Conservation (phyloP, 73 alveolate species). For the Paramecium tetraurelia region DNA sequence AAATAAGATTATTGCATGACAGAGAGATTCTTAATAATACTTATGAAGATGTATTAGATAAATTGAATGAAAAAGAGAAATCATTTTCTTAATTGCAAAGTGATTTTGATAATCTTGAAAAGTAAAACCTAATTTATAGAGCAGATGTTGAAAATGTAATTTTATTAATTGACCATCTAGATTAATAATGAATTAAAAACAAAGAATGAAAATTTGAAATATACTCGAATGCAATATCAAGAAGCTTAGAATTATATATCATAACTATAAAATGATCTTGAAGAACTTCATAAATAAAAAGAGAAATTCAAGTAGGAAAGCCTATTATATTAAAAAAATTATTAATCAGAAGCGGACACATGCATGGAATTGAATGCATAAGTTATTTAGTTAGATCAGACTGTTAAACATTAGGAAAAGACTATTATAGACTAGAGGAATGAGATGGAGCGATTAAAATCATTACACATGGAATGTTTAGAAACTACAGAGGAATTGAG, state of each 20-base stretch:
- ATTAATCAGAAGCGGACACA: conserved; percentile 12
- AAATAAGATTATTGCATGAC: neutral
- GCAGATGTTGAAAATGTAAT: conserved; percentile 12
- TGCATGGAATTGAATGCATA: conserved; percentile 29
- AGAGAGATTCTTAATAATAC: neutral
- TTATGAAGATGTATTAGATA: conserved; percentile 40
- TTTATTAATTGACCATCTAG: neutral
- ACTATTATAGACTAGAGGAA: neutral
- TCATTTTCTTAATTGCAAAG: neutral
- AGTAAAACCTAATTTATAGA: neutral
- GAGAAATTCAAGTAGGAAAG: conserved; percentile 27
- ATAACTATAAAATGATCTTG: conserved; percentile 3
- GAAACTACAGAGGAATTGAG: neutral
- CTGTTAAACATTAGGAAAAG: conserved; percentile 9
- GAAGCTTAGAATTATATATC: conserved; percentile 38
- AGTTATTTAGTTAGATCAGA: neutral
- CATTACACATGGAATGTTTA: neutral
- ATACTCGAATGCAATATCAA: neutral
- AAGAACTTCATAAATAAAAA: conserved; percentile 17
- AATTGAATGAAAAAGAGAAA: neutral
- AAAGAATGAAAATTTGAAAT: conserved; percentile 30
- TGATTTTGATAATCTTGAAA: conserved; percentile 1
- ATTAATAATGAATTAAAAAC: neutral
- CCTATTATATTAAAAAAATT: neutral
- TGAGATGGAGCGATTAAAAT: neutral